These are phyloP conservation scores for Russula emetica DNA, from an alignment of 768 basidiomycete genomes.

Conservation along the genomic window DNA sequence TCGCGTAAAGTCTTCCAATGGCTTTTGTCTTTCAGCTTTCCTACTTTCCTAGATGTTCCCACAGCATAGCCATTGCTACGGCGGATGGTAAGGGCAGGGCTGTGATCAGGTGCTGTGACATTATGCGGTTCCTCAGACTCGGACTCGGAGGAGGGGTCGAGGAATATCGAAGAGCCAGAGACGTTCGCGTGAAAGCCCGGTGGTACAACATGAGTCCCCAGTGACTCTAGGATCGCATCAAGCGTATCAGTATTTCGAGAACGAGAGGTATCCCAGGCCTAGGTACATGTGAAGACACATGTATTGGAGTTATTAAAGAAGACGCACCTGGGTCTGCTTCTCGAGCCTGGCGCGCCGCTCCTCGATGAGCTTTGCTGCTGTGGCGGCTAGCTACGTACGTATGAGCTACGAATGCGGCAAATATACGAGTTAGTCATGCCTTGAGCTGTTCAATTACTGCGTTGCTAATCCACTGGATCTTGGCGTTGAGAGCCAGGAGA, in stretches of 20 bases:
- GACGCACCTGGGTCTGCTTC: slow-evolving; percentile 55
- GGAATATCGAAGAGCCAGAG: slow-evolving; percentile 71
- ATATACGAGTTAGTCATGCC: slow-evolving; percentile 39
- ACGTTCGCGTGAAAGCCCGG: slow-evolving; percentile 69
- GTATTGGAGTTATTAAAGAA: background rate
- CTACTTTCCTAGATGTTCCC: slow-evolving; percentile 21
- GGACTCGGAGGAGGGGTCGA: slow-evolving; percentile 59
- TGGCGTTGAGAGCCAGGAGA: slow-evolving; percentile 73
- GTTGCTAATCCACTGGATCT: slow-evolving; percentile 71
- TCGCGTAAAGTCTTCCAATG: slow-evolving; percentile 81
- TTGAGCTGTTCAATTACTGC: slow-evolving; percentile 74
- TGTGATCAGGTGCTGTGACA: slow-evolving; percentile 33
- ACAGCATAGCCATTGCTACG: slow-evolving; percentile 25
- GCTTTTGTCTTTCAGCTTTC: slow-evolving; percentile 41
- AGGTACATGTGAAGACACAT: background rate
- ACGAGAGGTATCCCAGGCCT: slow-evolving; percentile 74
- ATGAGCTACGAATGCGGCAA: background rate
- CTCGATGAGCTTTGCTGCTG: slow-evolving; percentile 70
- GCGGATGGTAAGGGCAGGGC: slow-evolving; percentile 43
- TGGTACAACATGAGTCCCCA: slow-evolving; percentile 69
- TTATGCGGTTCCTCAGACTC: slow-evolving; percentile 31
- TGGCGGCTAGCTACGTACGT: slow-evolving; percentile 55
- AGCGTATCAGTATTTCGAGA: slow-evolving; percentile 56
- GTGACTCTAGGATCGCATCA: slow-evolving; percentile 65
- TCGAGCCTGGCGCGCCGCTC: slow-evolving; percentile 59